Conservation (phyloP, 345 rosid genomes). For the Toxicodendron radicans region DNA sequence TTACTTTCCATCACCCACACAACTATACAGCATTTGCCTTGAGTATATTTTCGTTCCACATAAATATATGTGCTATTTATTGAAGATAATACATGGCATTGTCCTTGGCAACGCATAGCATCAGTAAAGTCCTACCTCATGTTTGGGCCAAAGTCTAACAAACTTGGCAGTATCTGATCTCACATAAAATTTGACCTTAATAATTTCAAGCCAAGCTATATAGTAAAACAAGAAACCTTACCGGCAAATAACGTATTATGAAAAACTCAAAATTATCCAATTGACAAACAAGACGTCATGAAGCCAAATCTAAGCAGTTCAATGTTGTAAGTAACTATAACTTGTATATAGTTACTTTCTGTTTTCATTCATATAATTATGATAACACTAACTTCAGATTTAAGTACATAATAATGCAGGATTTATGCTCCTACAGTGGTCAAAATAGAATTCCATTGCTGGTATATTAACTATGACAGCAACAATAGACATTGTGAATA, state of each 20-base stretch:
- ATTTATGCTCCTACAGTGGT: neutral
- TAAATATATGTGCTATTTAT: neutral
- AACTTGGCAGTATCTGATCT: neutral
- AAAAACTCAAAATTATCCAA: neutral
- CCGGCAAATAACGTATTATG: neutral
- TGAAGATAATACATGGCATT: neutral
- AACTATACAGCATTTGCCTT: neutral
- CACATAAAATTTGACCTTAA: neutral
- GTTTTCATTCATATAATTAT: slow-evolving; percentile 1
- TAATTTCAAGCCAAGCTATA: neutral
- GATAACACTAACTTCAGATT: neutral
- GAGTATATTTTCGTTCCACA: neutral
- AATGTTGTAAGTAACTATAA: neutral
- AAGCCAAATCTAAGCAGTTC: neutral
- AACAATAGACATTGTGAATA: neutral
- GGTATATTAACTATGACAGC: neutral
- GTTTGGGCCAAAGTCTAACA: neutral
- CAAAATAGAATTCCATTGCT: neutral
- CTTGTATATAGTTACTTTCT: neutral
- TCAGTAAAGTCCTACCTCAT: neutral
- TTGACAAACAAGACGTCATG: neutral
- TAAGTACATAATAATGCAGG: neutral
- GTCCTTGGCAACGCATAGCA: neutral
- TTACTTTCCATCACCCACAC: neutral
- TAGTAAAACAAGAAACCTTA: neutral